Evolutionary conservation across 208 protist species (phyloP).

Genomic region (Trypanosoma avium): DNA sequence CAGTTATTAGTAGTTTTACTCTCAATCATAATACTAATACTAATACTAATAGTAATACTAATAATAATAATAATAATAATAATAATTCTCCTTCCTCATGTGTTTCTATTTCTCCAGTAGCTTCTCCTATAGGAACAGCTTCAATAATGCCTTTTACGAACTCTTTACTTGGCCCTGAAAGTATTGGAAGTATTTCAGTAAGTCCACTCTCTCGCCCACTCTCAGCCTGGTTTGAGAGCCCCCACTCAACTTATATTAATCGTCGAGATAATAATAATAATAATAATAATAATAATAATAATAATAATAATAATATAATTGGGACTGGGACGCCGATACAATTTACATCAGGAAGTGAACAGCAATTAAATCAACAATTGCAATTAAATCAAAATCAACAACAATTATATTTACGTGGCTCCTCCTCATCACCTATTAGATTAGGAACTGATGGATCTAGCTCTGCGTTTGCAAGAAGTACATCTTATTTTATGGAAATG

Average conservation of each 20-base stretch:
- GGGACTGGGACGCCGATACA: too few species aligned
- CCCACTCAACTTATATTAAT: slow-evolving; percentile 13
- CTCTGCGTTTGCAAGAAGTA: not conserved
- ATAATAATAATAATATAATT: too few species aligned
- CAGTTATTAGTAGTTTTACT: not conserved
- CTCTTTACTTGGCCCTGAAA: slow-evolving; percentile 1
- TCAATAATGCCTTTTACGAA: not conserved
- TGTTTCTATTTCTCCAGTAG: slow-evolving; percentile 16
- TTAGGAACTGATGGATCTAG: not conserved
- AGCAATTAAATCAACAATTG: too few species aligned
- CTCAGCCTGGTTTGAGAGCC: slow-evolving; percentile 23
- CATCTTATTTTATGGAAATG: not conserved
- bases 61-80: too few species aligned
- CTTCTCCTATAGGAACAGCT: slow-evolving; percentile 5
- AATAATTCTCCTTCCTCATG: slow-evolving; percentile 11
- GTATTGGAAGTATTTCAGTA: slow-evolving; percentile 33
- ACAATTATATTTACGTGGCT: too few species aligned
- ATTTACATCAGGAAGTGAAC: too few species aligned
- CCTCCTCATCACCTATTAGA: not conserved
- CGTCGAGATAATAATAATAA: too few species aligned
- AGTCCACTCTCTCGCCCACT: slow-evolving; percentile 46
- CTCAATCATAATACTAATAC: too few species aligned
- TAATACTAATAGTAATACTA: too few species aligned
- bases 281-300: too few species aligned
- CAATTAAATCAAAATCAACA: too few species aligned